Conservation (phyloP, 257 asterid species). For the Nicotiana attenuata region DNA sequence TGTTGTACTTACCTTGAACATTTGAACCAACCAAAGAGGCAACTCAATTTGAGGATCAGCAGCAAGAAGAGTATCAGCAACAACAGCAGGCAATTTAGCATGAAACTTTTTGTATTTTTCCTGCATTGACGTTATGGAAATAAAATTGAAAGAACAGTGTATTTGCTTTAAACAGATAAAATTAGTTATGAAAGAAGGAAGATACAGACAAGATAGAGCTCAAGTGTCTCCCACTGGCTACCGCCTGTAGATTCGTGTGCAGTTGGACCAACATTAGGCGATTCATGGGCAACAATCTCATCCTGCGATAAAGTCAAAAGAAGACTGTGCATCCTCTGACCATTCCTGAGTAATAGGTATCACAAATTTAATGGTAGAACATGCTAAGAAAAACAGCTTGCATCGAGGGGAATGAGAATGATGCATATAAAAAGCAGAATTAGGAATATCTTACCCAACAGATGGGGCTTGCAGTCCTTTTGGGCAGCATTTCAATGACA, state of each 20-base stretch:
- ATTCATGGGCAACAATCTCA: conserved; percentile 37
- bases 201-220: conserved; percentile 78
- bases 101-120: conserved; percentile 68
- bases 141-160: background rate
- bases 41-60: conserved; percentile 84
- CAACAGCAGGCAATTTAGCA: conserved; percentile 76
- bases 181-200: background rate
- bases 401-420: background rate
- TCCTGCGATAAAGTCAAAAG: conserved; percentile 74
- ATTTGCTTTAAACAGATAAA: background rate
- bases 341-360: conserved; percentile 47
- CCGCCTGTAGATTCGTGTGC: conserved; percentile 42
- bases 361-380: background rate
- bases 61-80: conserved; percentile 91
- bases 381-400: conserved; percentile 8
- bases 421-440: conserved; percentile 5
- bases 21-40: conserved; percentile 90
- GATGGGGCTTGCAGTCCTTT: conserved; percentile 32
- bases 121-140: conserved; percentile 37
- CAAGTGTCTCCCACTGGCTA: conserved; percentile 89
- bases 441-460: conserved; percentile 36
- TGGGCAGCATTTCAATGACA: conserved; percentile 87
- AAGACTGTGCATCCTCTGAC: conserved; percentile 49
- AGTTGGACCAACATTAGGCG: conserved; percentile 40
- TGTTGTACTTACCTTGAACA: conserved; percentile 57